Conservation (phyloP, 2,329 filamentous ascomycete species). For the Ceratocystis colombiana region DNA sequence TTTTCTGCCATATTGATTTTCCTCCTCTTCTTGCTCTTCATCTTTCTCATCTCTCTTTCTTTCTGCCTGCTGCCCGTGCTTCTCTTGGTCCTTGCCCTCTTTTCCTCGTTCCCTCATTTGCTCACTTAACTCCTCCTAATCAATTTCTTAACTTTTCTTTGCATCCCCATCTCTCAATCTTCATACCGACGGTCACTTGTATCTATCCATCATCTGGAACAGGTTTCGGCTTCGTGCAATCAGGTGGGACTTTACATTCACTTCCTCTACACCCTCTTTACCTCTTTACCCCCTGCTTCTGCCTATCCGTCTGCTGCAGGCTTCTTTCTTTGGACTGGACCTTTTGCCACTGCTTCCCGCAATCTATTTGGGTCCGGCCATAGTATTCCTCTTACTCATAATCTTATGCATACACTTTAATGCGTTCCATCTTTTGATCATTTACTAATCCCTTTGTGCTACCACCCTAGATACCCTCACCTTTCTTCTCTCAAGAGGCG, state of each 20-base stretch:
- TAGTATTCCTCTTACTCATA: too few relatives aligned
- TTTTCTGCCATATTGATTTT: neutral
- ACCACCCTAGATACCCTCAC: neutral
- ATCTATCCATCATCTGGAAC: conserved; percentile 1
- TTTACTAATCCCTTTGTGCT: neutral
- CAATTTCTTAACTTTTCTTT: neutral
- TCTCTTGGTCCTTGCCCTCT: neutral
- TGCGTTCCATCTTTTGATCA: neutral
- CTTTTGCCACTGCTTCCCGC: neutral
- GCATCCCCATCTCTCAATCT: neutral
- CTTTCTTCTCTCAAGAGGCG: too few relatives aligned
- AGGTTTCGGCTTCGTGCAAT: conserved; percentile 6
- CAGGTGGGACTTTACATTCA: neutral
- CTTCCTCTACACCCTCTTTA: neutral
- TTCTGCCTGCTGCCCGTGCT: neutral
- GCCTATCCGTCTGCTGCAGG: neutral
- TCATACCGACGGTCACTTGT: neutral
- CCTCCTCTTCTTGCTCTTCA: neutral
- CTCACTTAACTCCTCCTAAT: neutral
- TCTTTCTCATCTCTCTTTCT: neutral
- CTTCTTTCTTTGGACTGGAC: neutral
- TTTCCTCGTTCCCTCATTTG: neutral
- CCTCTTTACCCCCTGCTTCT: neutral
- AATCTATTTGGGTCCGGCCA: too few relatives aligned
- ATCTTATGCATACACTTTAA: too few relatives aligned